phyloP scores from a whole-genome alignment of 495 filamentous ascomycete species.

The Penicillium lagena region DNA sequence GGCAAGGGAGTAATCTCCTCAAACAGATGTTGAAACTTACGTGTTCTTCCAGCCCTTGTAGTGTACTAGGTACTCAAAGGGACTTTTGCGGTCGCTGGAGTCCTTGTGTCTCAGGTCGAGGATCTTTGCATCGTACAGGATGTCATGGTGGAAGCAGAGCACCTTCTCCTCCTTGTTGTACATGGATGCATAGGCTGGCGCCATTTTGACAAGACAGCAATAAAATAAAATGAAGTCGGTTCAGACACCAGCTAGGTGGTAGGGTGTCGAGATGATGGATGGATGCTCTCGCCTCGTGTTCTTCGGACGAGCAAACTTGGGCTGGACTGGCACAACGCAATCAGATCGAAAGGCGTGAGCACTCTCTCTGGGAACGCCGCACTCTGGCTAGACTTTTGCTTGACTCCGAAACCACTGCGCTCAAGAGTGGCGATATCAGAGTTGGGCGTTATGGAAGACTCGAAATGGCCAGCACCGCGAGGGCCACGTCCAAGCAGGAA shows the following conservation, averaged over 20 bases:
- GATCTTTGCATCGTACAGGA: constrained; percentile 96
- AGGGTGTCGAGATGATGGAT: background rate
- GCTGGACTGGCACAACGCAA: too few species aligned
- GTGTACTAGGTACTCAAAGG: constrained; percentile 83
- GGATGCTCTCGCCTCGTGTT: background rate
- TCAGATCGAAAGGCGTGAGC: too few species aligned
- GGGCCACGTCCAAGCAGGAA: too few species aligned
- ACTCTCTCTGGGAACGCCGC: too few species aligned
- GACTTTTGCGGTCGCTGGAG: constrained; percentile 63
- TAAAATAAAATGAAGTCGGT: background rate
- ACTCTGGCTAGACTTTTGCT: too few species aligned
- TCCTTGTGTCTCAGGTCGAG: constrained; percentile 64
- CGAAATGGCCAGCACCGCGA: too few species aligned
- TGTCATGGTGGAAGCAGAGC: constrained; percentile 92
- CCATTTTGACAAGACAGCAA: constrained; percentile 39
- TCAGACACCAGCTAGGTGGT: too few species aligned
- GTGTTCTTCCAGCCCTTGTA: constrained; percentile 99
- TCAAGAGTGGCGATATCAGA: too few species aligned
- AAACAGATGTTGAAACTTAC: constrained; percentile 42
- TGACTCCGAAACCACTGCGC: too few species aligned
- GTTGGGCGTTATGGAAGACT: too few species aligned
- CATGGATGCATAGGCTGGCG: constrained; percentile 40
- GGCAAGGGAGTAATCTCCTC: too few species aligned
- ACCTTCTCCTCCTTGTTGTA: constrained; percentile 89
- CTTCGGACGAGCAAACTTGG: too few species aligned